phyloP scores from a whole-genome alignment of 352 stramenopile species.

The Phytophthora rubi region DNA sequence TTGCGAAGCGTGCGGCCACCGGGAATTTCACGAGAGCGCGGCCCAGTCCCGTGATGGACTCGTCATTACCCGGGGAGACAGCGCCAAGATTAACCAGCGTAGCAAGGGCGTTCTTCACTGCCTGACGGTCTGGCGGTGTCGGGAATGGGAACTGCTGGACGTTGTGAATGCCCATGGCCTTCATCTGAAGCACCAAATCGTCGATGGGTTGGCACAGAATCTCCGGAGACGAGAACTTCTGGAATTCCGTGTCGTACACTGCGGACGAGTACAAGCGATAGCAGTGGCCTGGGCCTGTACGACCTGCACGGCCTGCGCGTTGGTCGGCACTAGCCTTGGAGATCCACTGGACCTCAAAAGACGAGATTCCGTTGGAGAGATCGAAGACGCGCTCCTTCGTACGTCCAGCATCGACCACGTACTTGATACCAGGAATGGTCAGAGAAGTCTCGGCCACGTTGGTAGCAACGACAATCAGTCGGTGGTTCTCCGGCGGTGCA shows the following conservation, averaged over 20 bases:
- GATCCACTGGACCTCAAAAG: conserved; percentile 94
- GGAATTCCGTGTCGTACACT: conserved; percentile 96
- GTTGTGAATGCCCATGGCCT: conserved; percentile 97
- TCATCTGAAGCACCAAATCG: conserved; percentile 97
- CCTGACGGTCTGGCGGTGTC: conserved; percentile 89
- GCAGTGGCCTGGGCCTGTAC: conserved; percentile 96
- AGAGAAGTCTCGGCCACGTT: conserved; percentile 99
- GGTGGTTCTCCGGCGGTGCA: conserved; percentile 85
- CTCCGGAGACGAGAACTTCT: conserved; percentile 91
- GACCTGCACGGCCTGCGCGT: conserved; percentile 95
- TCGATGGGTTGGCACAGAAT: conserved; percentile 93
- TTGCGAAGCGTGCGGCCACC: conserved; percentile 85
- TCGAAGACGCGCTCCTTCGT: conserved; percentile 97
- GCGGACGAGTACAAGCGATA: conserved; percentile 98
- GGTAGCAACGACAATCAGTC: conserved; percentile 97
- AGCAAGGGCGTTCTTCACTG: conserved; percentile 87
- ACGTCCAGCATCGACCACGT: conserved; percentile 97
- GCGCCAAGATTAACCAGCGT: conserved; percentile 86
- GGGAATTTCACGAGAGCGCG: conserved; percentile 87
- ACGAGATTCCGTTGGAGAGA: conserved; percentile 89
- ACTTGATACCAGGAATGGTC: conserved; percentile 95
- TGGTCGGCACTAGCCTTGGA: conserved; percentile 87
- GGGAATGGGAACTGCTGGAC: conserved; percentile 97
- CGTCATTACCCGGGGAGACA: conserved; percentile 55
- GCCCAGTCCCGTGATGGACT: conserved; percentile 85